phyloP scores from a whole-genome alignment of 768 basidiomycete genomes.

The Collybia mongolica region DNA sequence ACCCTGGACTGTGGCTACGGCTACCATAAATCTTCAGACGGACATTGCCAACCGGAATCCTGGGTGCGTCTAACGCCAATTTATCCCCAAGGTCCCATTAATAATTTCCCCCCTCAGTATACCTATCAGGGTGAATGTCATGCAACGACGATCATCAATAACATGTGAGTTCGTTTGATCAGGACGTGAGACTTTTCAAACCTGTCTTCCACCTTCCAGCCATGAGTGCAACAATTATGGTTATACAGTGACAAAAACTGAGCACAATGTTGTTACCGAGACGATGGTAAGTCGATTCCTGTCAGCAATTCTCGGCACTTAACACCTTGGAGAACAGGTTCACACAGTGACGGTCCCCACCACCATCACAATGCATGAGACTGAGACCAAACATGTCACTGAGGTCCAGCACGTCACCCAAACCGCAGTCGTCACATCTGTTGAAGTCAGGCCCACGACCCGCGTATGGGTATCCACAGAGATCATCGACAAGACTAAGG shows the following conservation, averaged over 20 bases:
- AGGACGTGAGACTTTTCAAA: conserved; percentile 5
- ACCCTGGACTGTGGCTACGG: conserved; percentile 73
- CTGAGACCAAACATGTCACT: conserved; percentile 29
- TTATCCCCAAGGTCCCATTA: not conserved
- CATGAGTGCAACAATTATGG: conserved; percentile 24
- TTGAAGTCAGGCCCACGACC: conserved; percentile 59
- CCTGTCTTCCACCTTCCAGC: conserved; percentile 7
- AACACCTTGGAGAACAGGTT: conserved; percentile 8
- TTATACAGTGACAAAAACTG: conserved; percentile 36
- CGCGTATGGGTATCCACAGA: conserved; percentile 68
- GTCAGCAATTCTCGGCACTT: conserved; percentile 1
- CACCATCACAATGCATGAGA: conserved; percentile 41
- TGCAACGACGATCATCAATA: conserved; percentile 60
- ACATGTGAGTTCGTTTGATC: conserved; percentile 14
- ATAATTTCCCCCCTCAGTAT: conserved; percentile 27
- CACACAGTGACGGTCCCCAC: conserved; percentile 36
- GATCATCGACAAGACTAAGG: conserved; percentile 56
- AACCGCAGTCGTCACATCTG: conserved; percentile 49
- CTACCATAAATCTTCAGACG: conserved; percentile 53
- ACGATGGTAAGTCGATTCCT: conserved; percentile 20
- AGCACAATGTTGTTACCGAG: conserved; percentile 28
- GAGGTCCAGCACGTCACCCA: conserved; percentile 39
- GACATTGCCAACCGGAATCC: conserved; percentile 49
- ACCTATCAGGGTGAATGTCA: conserved; percentile 53
- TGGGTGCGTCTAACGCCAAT: conserved; percentile 47